These are phyloP conservation scores for Penicillium sp. DNA, from an alignment of 2,329 filamentous ascomycete species.

Conservation along the genomic window DNA sequence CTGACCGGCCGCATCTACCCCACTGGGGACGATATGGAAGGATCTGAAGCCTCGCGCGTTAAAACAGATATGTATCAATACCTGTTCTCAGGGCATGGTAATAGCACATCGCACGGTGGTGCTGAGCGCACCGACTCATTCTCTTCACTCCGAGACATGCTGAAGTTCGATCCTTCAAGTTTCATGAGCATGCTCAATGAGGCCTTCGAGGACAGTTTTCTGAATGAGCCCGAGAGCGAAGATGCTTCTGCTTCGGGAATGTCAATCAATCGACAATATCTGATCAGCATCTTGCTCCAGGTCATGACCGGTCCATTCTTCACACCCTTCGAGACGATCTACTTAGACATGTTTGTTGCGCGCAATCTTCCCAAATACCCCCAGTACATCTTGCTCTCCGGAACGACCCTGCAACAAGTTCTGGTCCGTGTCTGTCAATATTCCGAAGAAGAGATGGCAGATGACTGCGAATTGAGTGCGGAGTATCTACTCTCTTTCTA, in stretches of 20 bases:
- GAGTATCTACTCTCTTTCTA: slow-evolving; percentile 95
- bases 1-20: slow-evolving; percentile 92
- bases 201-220: slow-evolving; percentile 90
- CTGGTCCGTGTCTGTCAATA: slow-evolving; percentile 82
- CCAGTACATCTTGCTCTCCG: slow-evolving; percentile 88
- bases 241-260: slow-evolving; percentile 57
- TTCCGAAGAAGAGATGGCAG: slow-evolving; percentile 75
- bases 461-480: slow-evolving; percentile 94
- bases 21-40: slow-evolving; percentile 72
- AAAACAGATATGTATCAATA: slow-evolving; percentile 92
- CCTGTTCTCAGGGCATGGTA: slow-evolving; percentile 75
- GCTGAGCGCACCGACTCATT: slow-evolving; percentile 71
- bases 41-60: slow-evolving; percentile 70
- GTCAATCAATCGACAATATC: slow-evolving; percentile 86
- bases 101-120: slow-evolving; percentile 14
- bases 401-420: slow-evolving; percentile 78
- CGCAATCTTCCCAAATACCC: slow-evolving; percentile 95
- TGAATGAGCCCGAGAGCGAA: slow-evolving; percentile 74
- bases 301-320: slow-evolving; percentile 78
- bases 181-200: slow-evolving; percentile 96
- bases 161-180: slow-evolving; percentile 86
- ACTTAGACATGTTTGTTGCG: slow-evolving; percentile 97
- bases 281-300: slow-evolving; percentile 86
- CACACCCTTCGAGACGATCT: slow-evolving; percentile 78
- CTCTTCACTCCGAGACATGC: slow-evolving; percentile 77